Evolutionary conservation across 106 monocot genomes (phyloP), one percentile per base, ranked within the genome.

Genomic region (Iris macrosiphon): DNA sequence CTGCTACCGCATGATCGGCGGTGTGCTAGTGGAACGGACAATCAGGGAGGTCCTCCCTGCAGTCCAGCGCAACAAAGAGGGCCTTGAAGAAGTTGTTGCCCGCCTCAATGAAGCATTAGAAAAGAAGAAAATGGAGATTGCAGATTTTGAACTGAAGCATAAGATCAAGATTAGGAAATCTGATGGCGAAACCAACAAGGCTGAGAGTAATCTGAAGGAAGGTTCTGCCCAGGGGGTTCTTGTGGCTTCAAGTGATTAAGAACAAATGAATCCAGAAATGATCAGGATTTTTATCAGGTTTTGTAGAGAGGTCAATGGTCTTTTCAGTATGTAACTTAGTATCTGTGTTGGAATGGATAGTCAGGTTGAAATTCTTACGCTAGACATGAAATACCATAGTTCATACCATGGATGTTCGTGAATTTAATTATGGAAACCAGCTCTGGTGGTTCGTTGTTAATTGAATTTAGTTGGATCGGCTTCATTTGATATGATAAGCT

Each of bases 1-100:
- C 3, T 96, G 95, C 74, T 96, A 79, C 35, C 69, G 95, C 54
- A 86, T 96, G 95, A 69, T 96, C 2, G 95, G 95, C 28, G 82
- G 89, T 1, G 82, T 95, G 18, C 74, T 95, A 31, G 89, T 95
- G 1, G 94, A 95, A 51, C 69, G 94, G 35, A 95, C 94, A 0
- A 70, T 95, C 45, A 84, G 54, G 63, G 94, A 89, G 48, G 94
- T 95, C 28, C 49, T 95, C 27, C 95, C 95, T 32, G 95, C 95
- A 0, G 89, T 96, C 9, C 75, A 75, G 28, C 74, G 85, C 58
- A 89, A 89, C 76, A 89, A 78, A 48, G 89, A 82, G 13, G 95
- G 95, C n/a, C 69, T 89, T 2, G 85, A 86, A 54, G 95, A 96
- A 55, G 85, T 96, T 16, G 67, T 96, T 20, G 67, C 82, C 12